These are phyloP conservation scores for Capronia coronata DNA, from an alignment of 2,329 filamentous ascomycete genomes.

Conservation along the genomic window DNA sequence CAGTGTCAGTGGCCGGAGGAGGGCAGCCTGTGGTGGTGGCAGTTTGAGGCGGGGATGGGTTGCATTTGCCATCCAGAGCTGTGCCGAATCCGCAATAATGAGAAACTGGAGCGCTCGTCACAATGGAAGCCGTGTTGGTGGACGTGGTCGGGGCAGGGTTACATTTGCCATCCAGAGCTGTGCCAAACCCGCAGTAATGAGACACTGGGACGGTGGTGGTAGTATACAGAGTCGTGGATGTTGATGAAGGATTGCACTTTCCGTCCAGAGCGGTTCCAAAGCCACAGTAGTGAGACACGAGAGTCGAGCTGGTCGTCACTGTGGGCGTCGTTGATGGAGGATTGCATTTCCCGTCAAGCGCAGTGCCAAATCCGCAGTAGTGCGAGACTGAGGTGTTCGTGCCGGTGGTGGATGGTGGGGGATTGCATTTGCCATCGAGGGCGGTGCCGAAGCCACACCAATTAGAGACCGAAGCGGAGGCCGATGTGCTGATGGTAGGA, in stretches of 20 bases:
- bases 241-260: slow-evolving; percentile 16
- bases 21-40: slow-evolving; percentile 9
- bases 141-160: slow-evolving; percentile 2
- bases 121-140: background rate
- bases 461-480: background rate
- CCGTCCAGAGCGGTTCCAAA: slow-evolving; percentile 17
- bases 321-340: slow-evolving; percentile 7
- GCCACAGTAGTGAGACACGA: slow-evolving; percentile 18
- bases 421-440: slow-evolving; percentile 10
- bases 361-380: slow-evolving; percentile 2
- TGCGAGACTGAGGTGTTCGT: slow-evolving; percentile 5
- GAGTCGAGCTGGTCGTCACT: slow-evolving; percentile 5
- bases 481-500: background rate
- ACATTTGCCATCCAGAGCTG: slow-evolving; percentile 16
- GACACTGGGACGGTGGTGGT: slow-evolving; percentile 6
- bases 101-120: slow-evolving; percentile 1
- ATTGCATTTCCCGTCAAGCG: slow-evolving; percentile 1
- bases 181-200: slow-evolving; percentile 17
- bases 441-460: slow-evolving; percentile 20
- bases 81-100: slow-evolving; percentile 16
- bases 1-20: slow-evolving; percentile 11
- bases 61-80: slow-evolving; percentile 15
- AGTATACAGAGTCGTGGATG: slow-evolving; percentile 6
- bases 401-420: background rate
- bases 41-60: background rate